These are phyloP conservation scores for Geotrichum phurueaensis DNA, from an alignment of 1,139 yeast species.

Conservation along the genomic window DNA sequence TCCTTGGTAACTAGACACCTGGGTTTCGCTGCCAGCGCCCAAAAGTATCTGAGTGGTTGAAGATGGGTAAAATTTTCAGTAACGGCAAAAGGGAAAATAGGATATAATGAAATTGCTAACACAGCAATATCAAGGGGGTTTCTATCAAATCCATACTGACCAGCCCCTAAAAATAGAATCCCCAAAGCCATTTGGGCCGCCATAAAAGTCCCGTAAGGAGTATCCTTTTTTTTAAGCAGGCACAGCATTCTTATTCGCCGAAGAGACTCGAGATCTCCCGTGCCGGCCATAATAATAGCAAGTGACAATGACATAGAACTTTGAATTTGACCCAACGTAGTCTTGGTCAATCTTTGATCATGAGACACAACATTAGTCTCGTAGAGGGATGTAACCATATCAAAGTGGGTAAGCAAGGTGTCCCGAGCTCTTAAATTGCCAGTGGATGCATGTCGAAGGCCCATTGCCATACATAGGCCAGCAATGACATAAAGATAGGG, in stretches of 20 bases:
- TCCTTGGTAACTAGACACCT: conserved; percentile 75
- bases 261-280: conserved; percentile 78
- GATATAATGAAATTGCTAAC: conserved; percentile 68
- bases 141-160: conserved; percentile 73
- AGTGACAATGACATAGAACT: conserved; percentile 58
- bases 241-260: conserved; percentile 67
- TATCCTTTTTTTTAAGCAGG: conserved; percentile 46
- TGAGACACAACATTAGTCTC: conserved; percentile 43
- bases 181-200: conserved; percentile 83
- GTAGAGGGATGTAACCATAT: conserved; percentile 52
- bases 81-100: conserved; percentile 52
- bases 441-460: conserved; percentile 70
- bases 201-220: conserved; percentile 66
- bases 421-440: conserved; percentile 51
- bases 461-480: conserved; percentile 72
- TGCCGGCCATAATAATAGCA: conserved; percentile 80
- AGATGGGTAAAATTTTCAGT: conserved; percentile 51
- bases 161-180: conserved; percentile 82
- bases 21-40: conserved; percentile 82
- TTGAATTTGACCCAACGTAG: conserved; percentile 52
- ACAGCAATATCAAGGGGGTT: conserved; percentile 65
- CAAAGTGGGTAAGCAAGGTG: conserved; percentile 57
- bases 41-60: conserved; percentile 84
- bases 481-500: conserved; percentile 63
- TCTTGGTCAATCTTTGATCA: conserved; percentile 56